Base-by-base conservation (phyloP, 129 eudicot genomes). In the Heracleum sosnowskyi region DNA sequence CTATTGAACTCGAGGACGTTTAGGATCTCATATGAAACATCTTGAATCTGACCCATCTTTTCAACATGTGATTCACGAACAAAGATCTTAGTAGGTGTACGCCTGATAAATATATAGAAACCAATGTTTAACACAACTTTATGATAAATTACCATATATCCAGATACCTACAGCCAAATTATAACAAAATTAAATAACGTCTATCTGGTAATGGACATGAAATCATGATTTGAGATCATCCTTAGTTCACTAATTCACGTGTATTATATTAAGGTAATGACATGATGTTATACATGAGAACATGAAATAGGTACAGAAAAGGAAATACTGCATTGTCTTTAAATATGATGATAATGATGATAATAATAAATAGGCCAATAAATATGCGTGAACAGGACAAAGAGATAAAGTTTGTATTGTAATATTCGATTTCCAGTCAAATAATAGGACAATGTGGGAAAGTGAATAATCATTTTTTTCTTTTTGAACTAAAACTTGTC, bases 11-110 rank as follows among this genome's bases (percentile, higher is more conserved):
- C 98, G 49, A 95, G 97, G 79, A 95, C 89, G 68, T 95, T 95
- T 81, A 91, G 77, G 53, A 95, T 95, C 81, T 95, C 98, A 83
- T 91, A 95, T 40, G 88, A 72, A 73, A 81, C 90, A 82, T 95
- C 98, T 86, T 91, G 83, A 84, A 92, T 82, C 81, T 92, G 83
- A 18, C 98, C 98, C 89, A 91, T 86, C 90, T 87, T 91, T 78
- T 95, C 94, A 82, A 86, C 91, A 80, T 95, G 97, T 68, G 98
- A 95, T 83, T 95, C 98, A 63, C 97, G 97, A 73, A 95, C 98
- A 88, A 88, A 86, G 75, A 95, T 90, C 81, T 81, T 83, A 42
- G 98, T 95, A 74, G 98, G 98, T 39, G 98, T 85, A 44, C 98
- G 97, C 88, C 97, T 95, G 90, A 75, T 20, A 80, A 1, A 77